A percentile compares a stretch with the other conserved stretches of the same genome.
Conservation (phyloP, 2,329 filamentous ascomycete species). For the Phaeosphaeriaceae sp. region DNA sequence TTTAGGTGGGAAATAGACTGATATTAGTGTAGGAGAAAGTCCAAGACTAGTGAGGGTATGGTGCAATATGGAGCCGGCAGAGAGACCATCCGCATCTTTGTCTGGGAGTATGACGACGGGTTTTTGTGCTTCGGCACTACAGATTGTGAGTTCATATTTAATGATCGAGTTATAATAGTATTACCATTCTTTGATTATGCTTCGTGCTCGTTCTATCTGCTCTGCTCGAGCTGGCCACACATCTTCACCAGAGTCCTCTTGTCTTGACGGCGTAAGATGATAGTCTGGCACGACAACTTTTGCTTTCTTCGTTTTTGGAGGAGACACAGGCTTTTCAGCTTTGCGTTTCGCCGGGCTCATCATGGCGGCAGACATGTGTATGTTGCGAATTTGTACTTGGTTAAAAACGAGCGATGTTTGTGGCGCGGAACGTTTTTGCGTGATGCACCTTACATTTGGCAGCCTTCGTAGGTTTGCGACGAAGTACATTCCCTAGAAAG, state of each 20-base stretch:
- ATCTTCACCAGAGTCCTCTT: conserved; percentile 51
- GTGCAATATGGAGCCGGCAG: conserved; percentile 69
- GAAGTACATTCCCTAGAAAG: background rate
- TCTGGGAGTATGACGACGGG: conserved; percentile 70
- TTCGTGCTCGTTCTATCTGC: conserved; percentile 64
- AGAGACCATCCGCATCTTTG: conserved; percentile 73
- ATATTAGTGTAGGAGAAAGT: conserved; percentile 60
- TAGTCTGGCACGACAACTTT: conserved; percentile 41
- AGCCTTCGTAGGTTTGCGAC: background rate
- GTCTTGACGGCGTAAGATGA: conserved; percentile 36
- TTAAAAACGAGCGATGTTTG: background rate
- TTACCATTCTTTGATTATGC: conserved; percentile 68
- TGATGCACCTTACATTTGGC: background rate
- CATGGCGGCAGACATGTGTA: conserved; percentile 24
- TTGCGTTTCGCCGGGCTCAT: conserved; percentile 42
- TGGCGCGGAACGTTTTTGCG: background rate
- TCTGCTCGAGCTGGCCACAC: conserved; percentile 69
- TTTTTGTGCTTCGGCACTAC: conserved; percentile 60
- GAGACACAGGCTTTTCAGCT: conserved; percentile 21
- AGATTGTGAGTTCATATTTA: conserved; percentile 6
- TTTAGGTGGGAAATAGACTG: conserved; percentile 67
- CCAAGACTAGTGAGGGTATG: conserved; percentile 68
- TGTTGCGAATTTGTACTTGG: background rate
- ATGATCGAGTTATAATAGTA: background rate
- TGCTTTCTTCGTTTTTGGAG: conserved; percentile 32